phyloP scores from a whole-genome alignment of 139 green algal genomes.

The Zygnema circumcarinatum region DNA sequence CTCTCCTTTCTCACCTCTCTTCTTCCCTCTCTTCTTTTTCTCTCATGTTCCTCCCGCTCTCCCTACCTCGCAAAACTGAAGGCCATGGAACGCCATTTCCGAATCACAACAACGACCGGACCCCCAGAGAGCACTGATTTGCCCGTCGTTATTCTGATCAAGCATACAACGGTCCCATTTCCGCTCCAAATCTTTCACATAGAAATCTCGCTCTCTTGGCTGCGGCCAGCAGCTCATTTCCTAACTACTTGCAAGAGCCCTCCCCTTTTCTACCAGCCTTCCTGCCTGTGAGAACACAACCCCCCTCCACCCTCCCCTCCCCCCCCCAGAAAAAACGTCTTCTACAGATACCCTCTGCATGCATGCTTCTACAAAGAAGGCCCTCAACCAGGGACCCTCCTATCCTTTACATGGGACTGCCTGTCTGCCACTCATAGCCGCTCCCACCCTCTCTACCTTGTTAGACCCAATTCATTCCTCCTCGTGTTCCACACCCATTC shows the following conservation, averaged over 20 bases:
- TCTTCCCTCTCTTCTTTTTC: not conserved
- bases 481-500: not conserved
- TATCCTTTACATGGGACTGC: no score
- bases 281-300: no score
- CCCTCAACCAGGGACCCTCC: no score
- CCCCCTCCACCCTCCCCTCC: no score
- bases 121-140: not conserved
- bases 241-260: no score
- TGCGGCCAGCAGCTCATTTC: no score
- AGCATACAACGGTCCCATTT: not conserved
- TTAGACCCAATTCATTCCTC: not conserved
- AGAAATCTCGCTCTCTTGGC: no score
- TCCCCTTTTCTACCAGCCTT: no score
- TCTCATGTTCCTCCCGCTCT: not conserved
- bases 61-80: not conserved
- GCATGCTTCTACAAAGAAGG: no score
- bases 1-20: not conserved
- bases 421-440: no score
- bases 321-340: no score
- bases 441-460: not conserved
- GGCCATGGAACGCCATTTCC: not conserved
- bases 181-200: not conserved
- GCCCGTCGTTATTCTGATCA: not conserved
- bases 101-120: not conserved
- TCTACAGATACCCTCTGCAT: no score